A percentile compares a stretch with the other conserved stretches of the same genome.
phyloP scores from a whole-genome alignment of 495 filamentous ascomycete genomes.

The Friedmanniomyces simplex region DNA sequence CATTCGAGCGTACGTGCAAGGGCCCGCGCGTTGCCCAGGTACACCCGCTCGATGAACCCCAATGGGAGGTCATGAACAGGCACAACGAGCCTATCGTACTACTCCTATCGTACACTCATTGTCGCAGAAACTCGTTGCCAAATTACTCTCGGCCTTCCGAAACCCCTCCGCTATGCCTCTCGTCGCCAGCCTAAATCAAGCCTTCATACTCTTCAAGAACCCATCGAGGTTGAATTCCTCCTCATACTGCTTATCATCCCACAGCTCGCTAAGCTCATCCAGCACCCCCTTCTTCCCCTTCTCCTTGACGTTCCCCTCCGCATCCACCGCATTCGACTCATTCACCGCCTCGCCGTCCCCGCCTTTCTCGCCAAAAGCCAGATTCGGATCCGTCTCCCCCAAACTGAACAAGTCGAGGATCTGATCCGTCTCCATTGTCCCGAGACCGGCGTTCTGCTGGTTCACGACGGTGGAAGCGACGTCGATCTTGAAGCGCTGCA shows the following conservation, averaged over 20 bases:
- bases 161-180: background rate
- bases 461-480: slow-evolving; percentile 97
- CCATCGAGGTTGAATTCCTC: slow-evolving; percentile 92
- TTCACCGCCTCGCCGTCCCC: slow-evolving; percentile 33
- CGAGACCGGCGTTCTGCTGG: slow-evolving; percentile 92
- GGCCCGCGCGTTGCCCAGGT: too few relatives aligned
- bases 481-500: slow-evolving; percentile 99
- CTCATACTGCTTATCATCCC: slow-evolving; percentile 93
- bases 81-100: too few relatives aligned
- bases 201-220: slow-evolving; percentile 81
- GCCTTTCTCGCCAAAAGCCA: slow-evolving; percentile 45
- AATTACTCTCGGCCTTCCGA: background rate
- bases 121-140: background rate
- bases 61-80: too few relatives aligned
- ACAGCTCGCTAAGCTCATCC: slow-evolving; percentile 88
- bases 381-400: slow-evolving; percentile 60
- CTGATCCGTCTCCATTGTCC: slow-evolving; percentile 96
- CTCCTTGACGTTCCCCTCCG: slow-evolving; percentile 81
- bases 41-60: too few relatives aligned
- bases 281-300: slow-evolving; percentile 94
- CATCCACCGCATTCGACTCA: slow-evolving; percentile 91
- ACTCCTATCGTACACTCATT: background rate
- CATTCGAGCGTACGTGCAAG: too few relatives aligned
- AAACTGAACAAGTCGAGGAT: slow-evolving; percentile 94
- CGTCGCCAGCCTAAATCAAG: slow-evolving; percentile 2